Evolutionary conservation across 2,329 filamentous ascomycete genomes (phyloP).

Genomic region (Cadophora luteo-olivacea): DNA sequence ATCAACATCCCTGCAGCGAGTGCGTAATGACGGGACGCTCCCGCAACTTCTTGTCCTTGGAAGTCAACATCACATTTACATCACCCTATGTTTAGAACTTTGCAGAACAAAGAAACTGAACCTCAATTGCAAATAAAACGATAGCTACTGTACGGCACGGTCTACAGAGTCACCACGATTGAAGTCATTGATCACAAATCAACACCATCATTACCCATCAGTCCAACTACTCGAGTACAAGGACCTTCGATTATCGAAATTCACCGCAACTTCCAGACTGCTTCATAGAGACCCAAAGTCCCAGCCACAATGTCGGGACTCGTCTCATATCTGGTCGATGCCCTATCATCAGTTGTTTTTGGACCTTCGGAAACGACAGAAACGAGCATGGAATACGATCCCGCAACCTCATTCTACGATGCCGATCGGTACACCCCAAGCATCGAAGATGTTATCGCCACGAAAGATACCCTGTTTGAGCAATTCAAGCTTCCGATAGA

Average conservation of each 20-base stretch:
- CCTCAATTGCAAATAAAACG: neutral
- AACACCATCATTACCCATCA: neutral
- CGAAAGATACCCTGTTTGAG: conserved; percentile 55
- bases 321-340: conserved; percentile 5
- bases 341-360: conserved; percentile 6
- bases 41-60: neutral
- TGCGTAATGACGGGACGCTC: neutral
- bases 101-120: neutral
- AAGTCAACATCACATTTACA: neutral
- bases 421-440: conserved; percentile 45
- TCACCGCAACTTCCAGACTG: neutral
- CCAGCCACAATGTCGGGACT: conserved; percentile 10
- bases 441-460: conserved; percentile 56
- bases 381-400: neutral
- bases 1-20: conserved; percentile 8
- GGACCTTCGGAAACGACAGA: neutral
- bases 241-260: too few species aligned
- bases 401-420: conserved; percentile 16
- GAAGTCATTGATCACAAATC: neutral
- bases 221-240: too few species aligned
- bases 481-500: conserved; percentile 57
- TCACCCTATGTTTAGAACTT: neutral
- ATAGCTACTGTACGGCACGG: neutral
- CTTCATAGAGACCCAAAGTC: neutral
- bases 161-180: neutral